Evolutionary conservation across 441 rosid genomes (phyloP).

Genomic region (Codiaeum variegatum): DNA sequence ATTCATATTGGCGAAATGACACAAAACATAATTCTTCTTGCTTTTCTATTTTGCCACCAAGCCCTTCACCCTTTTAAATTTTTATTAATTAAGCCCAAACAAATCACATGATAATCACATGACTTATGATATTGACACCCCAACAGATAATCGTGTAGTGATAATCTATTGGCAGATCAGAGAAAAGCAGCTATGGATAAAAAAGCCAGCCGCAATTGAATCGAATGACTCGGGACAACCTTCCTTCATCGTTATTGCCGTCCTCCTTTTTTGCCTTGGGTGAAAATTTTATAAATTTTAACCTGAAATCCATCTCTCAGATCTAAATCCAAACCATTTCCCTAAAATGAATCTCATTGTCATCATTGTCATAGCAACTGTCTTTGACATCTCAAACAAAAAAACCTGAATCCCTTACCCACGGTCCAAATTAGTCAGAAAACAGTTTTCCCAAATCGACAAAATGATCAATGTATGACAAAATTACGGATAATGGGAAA

Average conservation of each 20-base stretch:
- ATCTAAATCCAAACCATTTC: not conserved
- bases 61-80: not conserved
- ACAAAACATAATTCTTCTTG: not conserved
- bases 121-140: not conserved
- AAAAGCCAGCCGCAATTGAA: not conserved
- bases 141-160: too few relatives aligned
- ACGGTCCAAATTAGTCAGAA: not conserved
- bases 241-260: not conserved
- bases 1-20: not conserved
- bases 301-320: not conserved
- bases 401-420: not conserved
- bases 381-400: not conserved
- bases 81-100: not conserved
- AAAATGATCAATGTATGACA: not conserved
- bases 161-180: not conserved
- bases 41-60: not conserved
- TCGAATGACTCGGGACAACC: not conserved
- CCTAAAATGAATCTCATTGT: not conserved
- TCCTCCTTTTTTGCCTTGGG: not conserved
- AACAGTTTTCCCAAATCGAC: not conserved
- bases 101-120: not conserved
- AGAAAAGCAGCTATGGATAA: not conserved
- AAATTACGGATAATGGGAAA: not conserved
- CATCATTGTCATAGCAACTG: not conserved
- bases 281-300: not conserved